A percentile compares a stretch with the other conserved stretches of the same genome.
Evolutionary conservation across 805 yeast genomes (phyloP).

Genomic region (Candida odintsovae): DNA sequence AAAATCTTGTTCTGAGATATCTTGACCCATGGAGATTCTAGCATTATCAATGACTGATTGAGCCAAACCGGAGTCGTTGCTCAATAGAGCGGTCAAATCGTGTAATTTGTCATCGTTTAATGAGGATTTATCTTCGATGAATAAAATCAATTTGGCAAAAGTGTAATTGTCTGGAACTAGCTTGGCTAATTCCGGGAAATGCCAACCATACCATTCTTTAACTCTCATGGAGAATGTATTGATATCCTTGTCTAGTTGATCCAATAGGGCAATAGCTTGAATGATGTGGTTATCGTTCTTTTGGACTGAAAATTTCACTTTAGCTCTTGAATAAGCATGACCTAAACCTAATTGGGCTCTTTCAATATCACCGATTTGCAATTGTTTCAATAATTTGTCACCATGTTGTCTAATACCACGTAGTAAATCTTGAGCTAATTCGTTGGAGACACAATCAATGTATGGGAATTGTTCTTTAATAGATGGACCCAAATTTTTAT

Average conservation of each 20-base stretch:
- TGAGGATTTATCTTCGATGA: conserved; percentile 82
- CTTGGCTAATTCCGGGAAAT: conserved; percentile 94
- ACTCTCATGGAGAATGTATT: conserved; percentile 98
- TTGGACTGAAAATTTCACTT: conserved; percentile 97
- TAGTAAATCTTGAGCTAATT: conserved; percentile 87
- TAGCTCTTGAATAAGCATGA: conserved; percentile 98
- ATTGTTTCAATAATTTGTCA: conserved; percentile 79
- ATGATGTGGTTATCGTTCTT: conserved; percentile 98
- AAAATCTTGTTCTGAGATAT: conserved; percentile 92
- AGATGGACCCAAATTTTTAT: conserved; percentile 93
- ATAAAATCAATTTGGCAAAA: conserved; percentile 80
- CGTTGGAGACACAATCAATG: conserved; percentile 86
- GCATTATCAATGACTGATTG: conserved; percentile 92
- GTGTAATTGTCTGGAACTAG: conserved; percentile 98
- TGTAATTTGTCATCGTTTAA: conserved; percentile 78
- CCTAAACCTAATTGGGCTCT: conserved; percentile 98
- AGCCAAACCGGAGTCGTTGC: conserved; percentile 86
- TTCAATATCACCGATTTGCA: conserved; percentile 93
- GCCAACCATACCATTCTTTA: conserved; percentile 99
- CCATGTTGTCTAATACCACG: conserved; percentile 95
- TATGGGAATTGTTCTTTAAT: conserved; percentile 86
- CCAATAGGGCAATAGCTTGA: conserved; percentile 95
- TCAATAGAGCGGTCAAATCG: conserved; percentile 77
- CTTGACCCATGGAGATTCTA: conserved; percentile 98
- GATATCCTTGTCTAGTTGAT: conserved; percentile 93